Evolutionary conservation across 2,329 filamentous ascomycete species (phyloP).

Genomic region (Coniochaeta ligniaria): DNA sequence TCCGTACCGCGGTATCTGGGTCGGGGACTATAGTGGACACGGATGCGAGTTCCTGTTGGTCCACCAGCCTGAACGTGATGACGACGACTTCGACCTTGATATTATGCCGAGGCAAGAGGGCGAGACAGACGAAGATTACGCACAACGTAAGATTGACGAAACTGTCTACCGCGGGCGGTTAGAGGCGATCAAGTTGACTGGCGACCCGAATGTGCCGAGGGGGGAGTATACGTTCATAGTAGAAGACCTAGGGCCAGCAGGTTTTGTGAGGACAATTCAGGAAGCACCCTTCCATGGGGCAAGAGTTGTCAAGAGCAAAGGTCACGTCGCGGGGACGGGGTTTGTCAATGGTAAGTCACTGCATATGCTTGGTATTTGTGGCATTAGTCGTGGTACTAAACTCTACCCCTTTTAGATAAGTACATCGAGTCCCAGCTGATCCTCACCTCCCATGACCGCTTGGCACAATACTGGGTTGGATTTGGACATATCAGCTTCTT

Average conservation of each 20-base stretch:
- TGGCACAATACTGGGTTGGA: conserved; percentile 77
- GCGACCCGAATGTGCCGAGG: conserved; percentile 82
- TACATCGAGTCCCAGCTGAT: conserved; percentile 73
- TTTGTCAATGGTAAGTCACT: conserved; percentile 70
- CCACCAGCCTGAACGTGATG: conserved; percentile 59
- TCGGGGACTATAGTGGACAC: conserved; percentile 82
- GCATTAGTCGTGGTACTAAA: conserved; percentile 3
- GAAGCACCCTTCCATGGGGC: conserved; percentile 67
- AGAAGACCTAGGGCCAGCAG: conserved; percentile 64
- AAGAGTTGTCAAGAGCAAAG: conserved; percentile 64
- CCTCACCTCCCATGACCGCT: conserved; percentile 64
- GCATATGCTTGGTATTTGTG: conserved; percentile 5
- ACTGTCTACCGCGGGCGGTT: conserved; percentile 58
- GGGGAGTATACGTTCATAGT: conserved; percentile 79
- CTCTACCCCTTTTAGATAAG: conserved; percentile 44
- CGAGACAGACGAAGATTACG: conserved; percentile 40
- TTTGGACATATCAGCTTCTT: conserved; percentile 56
- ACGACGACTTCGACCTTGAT: conserved; percentile 28
- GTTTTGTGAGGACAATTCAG: conserved; percentile 55
- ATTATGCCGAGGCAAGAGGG: conserved; percentile 28
- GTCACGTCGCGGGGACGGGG: conserved; percentile 69
- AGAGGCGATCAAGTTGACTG: conserved; percentile 84
- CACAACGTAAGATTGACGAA: conserved; percentile 34
- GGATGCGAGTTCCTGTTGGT: conserved; percentile 84
- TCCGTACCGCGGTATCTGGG: conserved; percentile 87